Base-by-base conservation (phyloP, 805 yeast genomes). In the Candida namnaoensis region DNA sequence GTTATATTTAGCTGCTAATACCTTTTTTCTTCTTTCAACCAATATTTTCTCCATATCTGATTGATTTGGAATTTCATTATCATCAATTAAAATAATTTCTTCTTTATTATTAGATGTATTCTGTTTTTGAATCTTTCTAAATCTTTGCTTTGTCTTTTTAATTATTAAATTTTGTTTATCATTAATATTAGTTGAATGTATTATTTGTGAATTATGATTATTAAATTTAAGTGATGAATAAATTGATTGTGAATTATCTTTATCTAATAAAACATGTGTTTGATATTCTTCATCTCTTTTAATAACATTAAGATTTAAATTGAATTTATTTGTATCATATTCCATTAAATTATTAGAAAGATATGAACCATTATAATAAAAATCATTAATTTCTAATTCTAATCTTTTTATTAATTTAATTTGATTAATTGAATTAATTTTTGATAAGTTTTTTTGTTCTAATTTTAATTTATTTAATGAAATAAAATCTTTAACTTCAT, bases 401-500 rank as follows among this genome's bases (percentile, higher is more conserved):
- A 60, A 36, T 32, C 43, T 38, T 14, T 49, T 48, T n/a, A 48
- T 47, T 35, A 53, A 48, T 15, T 50, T 45, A 40, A 45, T 42
- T n/a, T 41, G 44, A 34, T 45, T 48, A 30, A 44, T 51, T 32
- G 40, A 35, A 12, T 48, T 39, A 12, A 41, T 38, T 25, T 48
- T 49, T 24, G 39, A 48, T 23, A 38, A 47, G 12, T 44, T 51
- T 45, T 44, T 52, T 36, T 52, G 56, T 41, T 46, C 44, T 25
- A 43, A 45, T 28, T 48, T 47, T 34, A 52, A 37, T 41, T 54
- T 49, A 36, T 67, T 60, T 35, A 65, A 57, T 40, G 66, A 65
- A 15, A 78, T 46, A 23, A 74, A 46, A 44, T 69, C 69, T 40
- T 69, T 64, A 7, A 83, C 90, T 46, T 85, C 96, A 0, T 88